Percentiles rank a stretch among this genome's conserved stretches.
phyloP scores from a whole-genome alignment of 2,329 filamentous ascomycete genomes.

The Talaromyces atroroseus region DNA sequence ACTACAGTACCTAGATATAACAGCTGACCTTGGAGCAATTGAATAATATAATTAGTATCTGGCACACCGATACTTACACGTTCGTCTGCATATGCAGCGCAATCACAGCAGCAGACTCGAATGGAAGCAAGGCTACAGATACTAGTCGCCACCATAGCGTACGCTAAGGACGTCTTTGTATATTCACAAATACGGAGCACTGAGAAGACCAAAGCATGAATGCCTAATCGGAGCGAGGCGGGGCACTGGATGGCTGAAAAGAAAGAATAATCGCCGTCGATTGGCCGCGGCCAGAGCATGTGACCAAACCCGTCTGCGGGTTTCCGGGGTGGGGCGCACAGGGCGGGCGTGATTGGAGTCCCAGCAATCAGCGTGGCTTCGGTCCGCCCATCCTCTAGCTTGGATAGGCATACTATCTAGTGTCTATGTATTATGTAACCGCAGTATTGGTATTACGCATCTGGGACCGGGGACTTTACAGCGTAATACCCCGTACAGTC shows the following conservation, averaged over 20 bases:
- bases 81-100: neutral
- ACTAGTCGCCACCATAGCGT: neutral
- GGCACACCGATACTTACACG: neutral
- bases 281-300: slow-evolving; percentile 11
- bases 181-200: neutral
- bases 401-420: too few species aligned
- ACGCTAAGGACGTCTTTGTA: neutral
- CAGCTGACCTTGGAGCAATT: too few species aligned
- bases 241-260: neutral
- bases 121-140: too few species aligned
- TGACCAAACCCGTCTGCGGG: slow-evolving; percentile 14
- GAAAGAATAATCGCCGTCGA: neutral
- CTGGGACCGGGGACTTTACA: too few species aligned
- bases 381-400: slow-evolving; percentile 10
- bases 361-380: slow-evolving; percentile 15
- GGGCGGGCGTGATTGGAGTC: slow-evolving; percentile 10
- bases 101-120: neutral
- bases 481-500: neutral
- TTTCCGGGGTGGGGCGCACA: slow-evolving; percentile 10
- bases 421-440: neutral
- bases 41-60: too few species aligned
- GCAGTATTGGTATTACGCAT: neutral
- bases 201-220: slow-evolving; percentile 12
- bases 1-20: too few species aligned
- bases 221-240: neutral